These are phyloP conservation scores for Pythium rishiriense DNA, from an alignment of 352 stramenopile genomes.

Conservation along the genomic window DNA sequence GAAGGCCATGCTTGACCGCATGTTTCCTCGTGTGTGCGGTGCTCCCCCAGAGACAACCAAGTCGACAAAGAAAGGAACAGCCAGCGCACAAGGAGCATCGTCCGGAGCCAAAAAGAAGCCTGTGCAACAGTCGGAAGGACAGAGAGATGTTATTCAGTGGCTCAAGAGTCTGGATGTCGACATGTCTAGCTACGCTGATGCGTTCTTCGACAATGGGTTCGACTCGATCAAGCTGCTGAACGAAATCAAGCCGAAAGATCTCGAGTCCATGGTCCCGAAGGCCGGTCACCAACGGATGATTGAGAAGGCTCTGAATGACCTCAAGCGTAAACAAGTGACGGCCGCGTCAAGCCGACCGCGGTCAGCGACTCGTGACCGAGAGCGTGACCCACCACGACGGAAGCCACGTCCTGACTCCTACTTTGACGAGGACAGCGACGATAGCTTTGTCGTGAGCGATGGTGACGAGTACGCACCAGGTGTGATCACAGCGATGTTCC, in stretches of 20 bases:
- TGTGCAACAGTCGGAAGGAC: constrained; percentile 51
- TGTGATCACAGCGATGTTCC: constrained; percentile 79
- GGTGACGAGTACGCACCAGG: constrained; percentile 76
- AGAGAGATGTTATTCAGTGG: constrained; percentile 83
- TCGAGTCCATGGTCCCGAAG: constrained; percentile 77
- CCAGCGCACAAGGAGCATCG: not conserved
- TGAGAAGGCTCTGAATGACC: constrained; percentile 70
- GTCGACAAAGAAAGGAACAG: constrained; percentile 12
- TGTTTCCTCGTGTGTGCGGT: constrained; percentile 79
- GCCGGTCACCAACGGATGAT: constrained; percentile 84
- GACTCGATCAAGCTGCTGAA: constrained; percentile 86
- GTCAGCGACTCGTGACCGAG: constrained; percentile 30
- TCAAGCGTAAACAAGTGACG: constrained; percentile 72
- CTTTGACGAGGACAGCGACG: constrained; percentile 84
- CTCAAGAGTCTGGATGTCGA: constrained; percentile 69
- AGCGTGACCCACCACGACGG: constrained; percentile 20
- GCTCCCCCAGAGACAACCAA: constrained; percentile 29
- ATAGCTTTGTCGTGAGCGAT: constrained; percentile 85
- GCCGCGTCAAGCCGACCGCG: constrained; percentile 39
- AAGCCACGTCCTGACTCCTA: constrained; percentile 59
- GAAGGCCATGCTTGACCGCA: constrained; percentile 77
- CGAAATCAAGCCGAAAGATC: constrained; percentile 68
- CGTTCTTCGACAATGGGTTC: constrained; percentile 88
- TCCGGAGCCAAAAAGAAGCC: constrained; percentile 39
- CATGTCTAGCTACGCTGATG: constrained; percentile 82